phyloP scores from a whole-genome alignment of 768 basidiomycete species.

The Suillus ampliporus region DNA sequence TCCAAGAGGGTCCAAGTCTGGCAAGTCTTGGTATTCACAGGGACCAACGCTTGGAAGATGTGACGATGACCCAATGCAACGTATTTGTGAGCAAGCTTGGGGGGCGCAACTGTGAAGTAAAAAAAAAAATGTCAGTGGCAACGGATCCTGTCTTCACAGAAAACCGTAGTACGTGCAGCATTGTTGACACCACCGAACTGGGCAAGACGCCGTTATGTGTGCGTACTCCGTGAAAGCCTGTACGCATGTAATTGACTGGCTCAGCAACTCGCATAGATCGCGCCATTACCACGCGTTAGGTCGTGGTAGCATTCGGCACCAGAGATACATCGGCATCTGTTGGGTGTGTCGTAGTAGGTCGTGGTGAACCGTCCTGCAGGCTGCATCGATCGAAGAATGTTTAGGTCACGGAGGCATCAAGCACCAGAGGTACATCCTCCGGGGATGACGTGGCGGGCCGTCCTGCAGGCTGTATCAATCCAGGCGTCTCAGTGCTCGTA shows the following conservation, averaged over 20 bases:
- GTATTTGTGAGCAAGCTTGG: not conserved
- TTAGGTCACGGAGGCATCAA: not conserved
- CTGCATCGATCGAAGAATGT: not conserved
- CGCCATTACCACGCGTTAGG: not conserved
- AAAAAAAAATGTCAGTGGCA: not conserved
- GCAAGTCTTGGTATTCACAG: not conserved
- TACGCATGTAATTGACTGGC: not conserved
- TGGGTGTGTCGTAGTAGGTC: not conserved
- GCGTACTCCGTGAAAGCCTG: not conserved
- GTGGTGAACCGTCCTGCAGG: not conserved
- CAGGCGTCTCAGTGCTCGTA: not conserved
- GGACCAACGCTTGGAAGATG: not conserved
- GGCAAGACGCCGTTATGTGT: not conserved
- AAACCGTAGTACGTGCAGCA: not conserved
- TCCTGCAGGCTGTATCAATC: not conserved
- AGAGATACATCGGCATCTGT: not conserved
- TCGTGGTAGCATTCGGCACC: not conserved
- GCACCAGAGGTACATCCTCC: not conserved
- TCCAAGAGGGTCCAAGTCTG: not conserved
- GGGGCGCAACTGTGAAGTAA: constrained; percentile 6
- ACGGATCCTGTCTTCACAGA: not conserved
- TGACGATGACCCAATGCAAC: not conserved
- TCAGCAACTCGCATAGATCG: not conserved
- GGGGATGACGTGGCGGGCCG: not conserved
- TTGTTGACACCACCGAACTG: not conserved